These are phyloP conservation scores for Aspergillus homomorphus DNA, from an alignment of 495 filamentous ascomycete genomes.

Conservation along the genomic window DNA sequence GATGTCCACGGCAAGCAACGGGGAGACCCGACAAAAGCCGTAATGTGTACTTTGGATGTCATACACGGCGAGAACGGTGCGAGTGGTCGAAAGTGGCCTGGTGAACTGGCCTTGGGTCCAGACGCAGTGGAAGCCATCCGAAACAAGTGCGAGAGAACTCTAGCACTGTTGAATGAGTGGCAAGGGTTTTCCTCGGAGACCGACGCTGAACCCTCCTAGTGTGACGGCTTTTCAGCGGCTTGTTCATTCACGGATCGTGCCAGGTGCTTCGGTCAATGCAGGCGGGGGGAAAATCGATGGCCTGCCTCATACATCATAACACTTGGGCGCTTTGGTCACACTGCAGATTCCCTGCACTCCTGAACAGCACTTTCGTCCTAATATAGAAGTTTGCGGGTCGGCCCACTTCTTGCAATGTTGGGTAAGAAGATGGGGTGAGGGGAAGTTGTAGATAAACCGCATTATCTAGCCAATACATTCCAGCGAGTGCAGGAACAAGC, in stretches of 20 bases:
- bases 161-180: conserved; percentile 9
- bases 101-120: conserved; percentile 2
- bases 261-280: background rate
- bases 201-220: background rate
- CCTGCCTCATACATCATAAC: background rate
- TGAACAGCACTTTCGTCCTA: background rate
- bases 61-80: conserved; percentile 1
- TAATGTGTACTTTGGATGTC: conserved; percentile 7
- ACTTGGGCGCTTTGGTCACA: background rate
- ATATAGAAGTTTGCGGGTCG: background rate
- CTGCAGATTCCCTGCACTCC: background rate
- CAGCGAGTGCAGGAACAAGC: background rate
- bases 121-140: conserved; percentile 9
- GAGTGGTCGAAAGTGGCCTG: background rate
- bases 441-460: background rate
- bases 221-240: background rate
- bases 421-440: background rate
- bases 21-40: conserved; percentile 10
- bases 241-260: background rate
- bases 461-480: background rate
- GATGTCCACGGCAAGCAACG: background rate
- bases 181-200: background rate
- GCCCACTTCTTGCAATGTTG: background rate
- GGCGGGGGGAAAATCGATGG: background rate
- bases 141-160: conserved; percentile 6